Percentiles rank a stretch among this genome's conserved stretches.
These are phyloP conservation scores for Jimgerdemannia flammicorona DNA, from an alignment of 192 early-diverging fungal species.

Conservation along the genomic window DNA sequence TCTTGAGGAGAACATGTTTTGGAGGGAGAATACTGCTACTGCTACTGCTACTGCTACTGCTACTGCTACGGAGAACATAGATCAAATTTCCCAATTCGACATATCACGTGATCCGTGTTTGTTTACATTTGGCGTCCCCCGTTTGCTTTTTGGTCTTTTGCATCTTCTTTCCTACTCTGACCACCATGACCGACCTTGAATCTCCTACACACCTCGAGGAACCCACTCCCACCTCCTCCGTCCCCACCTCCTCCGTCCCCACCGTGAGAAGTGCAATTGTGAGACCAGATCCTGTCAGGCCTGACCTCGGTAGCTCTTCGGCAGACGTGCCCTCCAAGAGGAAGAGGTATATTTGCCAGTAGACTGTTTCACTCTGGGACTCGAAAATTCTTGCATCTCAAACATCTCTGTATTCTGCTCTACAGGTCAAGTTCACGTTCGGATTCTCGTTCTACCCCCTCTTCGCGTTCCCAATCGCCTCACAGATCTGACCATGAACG, in stretches of 20 bases:
- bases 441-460: slow-evolving; percentile 11
- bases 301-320: too few relatives aligned
- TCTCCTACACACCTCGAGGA: background rate
- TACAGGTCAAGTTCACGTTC: slow-evolving; percentile 11
- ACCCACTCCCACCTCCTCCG: too few relatives aligned
- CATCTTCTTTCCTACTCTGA: background rate
- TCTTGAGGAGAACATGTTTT: background rate
- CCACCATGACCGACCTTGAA: background rate
- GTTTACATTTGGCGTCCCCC: too few relatives aligned
- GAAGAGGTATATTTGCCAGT: background rate
- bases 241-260: background rate
- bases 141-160: background rate
- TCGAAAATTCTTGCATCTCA: too few relatives aligned
- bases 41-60: too few relatives aligned
- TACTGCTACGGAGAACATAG: too few relatives aligned
- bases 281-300: background rate
- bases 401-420: background rate
- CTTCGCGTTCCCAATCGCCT: background rate
- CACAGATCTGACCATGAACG: background rate
- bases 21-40: too few relatives aligned
- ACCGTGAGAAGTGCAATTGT: background rate
- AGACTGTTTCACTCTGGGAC: too few relatives aligned
- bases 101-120: too few relatives aligned
- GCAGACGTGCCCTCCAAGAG: background rate
- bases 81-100: too few relatives aligned